A percentile compares a stretch with the other conserved stretches of the same genome.
Evolutionary conservation across 139 green algal genomes (phyloP).

Genomic region (Nannochloris sp.): DNA sequence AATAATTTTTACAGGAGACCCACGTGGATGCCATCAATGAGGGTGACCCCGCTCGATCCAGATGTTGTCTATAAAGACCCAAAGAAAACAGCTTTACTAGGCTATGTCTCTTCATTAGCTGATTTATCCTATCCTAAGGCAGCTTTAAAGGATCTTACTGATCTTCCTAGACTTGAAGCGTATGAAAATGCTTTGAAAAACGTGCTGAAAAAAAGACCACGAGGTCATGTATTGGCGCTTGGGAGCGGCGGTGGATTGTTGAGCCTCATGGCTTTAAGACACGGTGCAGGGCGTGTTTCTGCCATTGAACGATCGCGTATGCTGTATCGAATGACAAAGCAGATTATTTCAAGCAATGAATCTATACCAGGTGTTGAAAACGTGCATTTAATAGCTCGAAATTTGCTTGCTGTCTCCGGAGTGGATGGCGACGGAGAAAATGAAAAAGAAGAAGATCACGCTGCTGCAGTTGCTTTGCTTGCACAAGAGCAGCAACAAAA

Average conservation of each 20-base stretch:
- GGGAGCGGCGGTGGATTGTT: constrained; percentile 33
- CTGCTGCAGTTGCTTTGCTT: neutral
- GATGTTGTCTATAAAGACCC: constrained; percentile 15
- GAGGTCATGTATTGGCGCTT: constrained; percentile 35
- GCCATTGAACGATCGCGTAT: constrained; percentile 42
- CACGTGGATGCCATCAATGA: constrained; percentile 55
- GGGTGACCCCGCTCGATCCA: constrained; percentile 1
- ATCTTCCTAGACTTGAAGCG: constrained; percentile 13
- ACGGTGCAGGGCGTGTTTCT: constrained; percentile 27
- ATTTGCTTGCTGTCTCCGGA: neutral
- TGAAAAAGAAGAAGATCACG: neutral
- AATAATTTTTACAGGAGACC: constrained; percentile 39
- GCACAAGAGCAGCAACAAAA: neutral
- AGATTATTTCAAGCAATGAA: constrained; percentile 38
- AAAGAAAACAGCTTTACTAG: constrained; percentile 5
- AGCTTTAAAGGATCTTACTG: constrained; percentile 16
- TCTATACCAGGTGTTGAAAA: constrained; percentile 3
- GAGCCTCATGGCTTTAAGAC: constrained; percentile 28
- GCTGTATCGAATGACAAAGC: constrained; percentile 57
- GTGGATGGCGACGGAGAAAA: neutral
- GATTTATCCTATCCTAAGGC: constrained; percentile 47
- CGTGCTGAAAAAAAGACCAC: constrained; percentile 30
- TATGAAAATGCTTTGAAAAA: constrained; percentile 11
- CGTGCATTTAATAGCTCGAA: neutral
- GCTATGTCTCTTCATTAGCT: constrained; percentile 34